These are phyloP conservation scores for Casuarina equisetifolia DNA, from an alignment of 306 rosid genomes.

Conservation along the genomic window DNA sequence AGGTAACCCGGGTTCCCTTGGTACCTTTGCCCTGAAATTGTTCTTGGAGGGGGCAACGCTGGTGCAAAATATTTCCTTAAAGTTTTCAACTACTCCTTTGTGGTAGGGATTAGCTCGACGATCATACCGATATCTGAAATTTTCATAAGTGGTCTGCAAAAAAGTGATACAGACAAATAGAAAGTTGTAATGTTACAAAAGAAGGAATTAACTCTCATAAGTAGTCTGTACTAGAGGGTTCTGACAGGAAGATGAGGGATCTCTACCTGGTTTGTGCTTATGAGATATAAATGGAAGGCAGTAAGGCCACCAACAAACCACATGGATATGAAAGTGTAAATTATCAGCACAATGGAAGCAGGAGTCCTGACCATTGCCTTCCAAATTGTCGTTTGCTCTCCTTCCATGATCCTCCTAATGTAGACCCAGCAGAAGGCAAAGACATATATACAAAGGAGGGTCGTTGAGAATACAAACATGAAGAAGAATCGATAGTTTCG, in stretches of 20 bases:
- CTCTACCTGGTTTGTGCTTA: constrained; percentile 89
- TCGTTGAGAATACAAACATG: constrained; percentile 96
- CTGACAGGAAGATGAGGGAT: neutral
- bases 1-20: constrained; percentile 71
- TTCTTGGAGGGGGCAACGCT: constrained; percentile 68
- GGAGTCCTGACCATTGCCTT: constrained; percentile 95
- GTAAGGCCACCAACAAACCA: constrained; percentile 99
- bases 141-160: constrained; percentile 89
- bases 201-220: constrained; percentile 11
- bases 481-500: constrained; percentile 97
- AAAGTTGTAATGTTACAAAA: neutral
- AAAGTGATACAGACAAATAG: constrained; percentile 20
- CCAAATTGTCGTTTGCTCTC: constrained; percentile 75
- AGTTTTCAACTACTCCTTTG: constrained; percentile 73
- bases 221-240: constrained; percentile 5
- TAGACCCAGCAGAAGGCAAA: constrained; percentile 97
- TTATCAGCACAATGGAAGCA: constrained; percentile 82
- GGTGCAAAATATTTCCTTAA: constrained; percentile 82
- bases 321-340: constrained; percentile 93
- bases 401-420: constrained; percentile 68
- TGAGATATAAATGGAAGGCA: constrained; percentile 96
- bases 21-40: constrained; percentile 76
- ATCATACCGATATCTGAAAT: constrained; percentile 92
- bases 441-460: constrained; percentile 88
- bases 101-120: constrained; percentile 75